Conservation (phyloP, 352 stramenopile species). For the Pythium rhizo-oryzae region DNA sequence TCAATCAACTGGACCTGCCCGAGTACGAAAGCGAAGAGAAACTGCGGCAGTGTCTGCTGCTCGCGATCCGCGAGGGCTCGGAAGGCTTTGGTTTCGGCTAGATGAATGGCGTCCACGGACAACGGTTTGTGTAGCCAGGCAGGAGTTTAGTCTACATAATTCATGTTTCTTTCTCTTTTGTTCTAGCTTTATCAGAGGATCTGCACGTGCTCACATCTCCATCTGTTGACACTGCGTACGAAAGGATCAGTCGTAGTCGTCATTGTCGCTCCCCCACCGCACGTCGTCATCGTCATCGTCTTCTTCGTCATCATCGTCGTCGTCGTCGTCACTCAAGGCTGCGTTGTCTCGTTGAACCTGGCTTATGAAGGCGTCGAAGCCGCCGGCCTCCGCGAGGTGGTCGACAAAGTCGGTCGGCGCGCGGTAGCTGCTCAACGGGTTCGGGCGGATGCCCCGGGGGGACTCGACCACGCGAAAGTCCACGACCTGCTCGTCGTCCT, state of each 20-base stretch:
- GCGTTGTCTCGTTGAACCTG: constrained; percentile 82
- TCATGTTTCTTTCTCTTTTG: constrained; percentile 5
- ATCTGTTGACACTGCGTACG: neutral
- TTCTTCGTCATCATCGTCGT: constrained; percentile 23
- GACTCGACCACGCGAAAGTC: constrained; percentile 85
- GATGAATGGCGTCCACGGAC: neutral
- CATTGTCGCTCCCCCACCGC: constrained; percentile 35
- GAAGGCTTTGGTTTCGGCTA: constrained; percentile 99
- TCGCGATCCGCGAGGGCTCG: constrained; percentile 98
- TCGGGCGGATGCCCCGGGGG: constrained; percentile 55
- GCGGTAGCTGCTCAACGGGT: constrained; percentile 79
- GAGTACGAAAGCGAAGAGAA: constrained; percentile 98
- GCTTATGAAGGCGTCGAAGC: constrained; percentile 82
- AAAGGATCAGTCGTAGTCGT: constrained; percentile 33
- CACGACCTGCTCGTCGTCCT: constrained; percentile 52
- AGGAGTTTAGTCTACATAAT: constrained; percentile 19
- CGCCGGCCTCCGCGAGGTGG: constrained; percentile 64
- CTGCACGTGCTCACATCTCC: constrained; percentile 11
- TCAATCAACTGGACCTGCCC: constrained; percentile 99
- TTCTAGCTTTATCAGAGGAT: neutral
- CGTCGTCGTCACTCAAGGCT: constrained; percentile 27
- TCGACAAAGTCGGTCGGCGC: constrained; percentile 85
- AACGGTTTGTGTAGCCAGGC: constrained; percentile 8
- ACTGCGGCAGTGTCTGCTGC: constrained; percentile 96
- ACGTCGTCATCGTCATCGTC: constrained; percentile 35